Conservation (phyloP, 2,329 filamentous ascomycete species). For the Lithohypha guttulata region DNA sequence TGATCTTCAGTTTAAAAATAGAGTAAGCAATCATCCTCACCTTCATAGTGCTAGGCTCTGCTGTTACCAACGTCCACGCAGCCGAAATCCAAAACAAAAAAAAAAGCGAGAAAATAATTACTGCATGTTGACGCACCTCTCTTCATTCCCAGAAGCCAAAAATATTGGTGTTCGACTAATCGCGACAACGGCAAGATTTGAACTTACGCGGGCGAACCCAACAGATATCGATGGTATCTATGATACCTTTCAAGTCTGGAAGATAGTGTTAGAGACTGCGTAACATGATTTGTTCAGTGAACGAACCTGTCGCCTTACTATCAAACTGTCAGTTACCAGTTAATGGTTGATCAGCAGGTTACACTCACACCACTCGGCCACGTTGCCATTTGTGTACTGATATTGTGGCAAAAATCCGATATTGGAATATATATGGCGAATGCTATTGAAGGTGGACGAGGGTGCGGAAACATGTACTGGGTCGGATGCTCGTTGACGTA, state of each 20-base stretch:
- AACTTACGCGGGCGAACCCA: constrained; percentile 10
- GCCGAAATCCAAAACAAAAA: neutral
- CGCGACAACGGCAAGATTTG: constrained; percentile 9
- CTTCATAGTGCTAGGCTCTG: too few relatives aligned
- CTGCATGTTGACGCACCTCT: neutral
- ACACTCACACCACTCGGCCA: constrained; percentile 6
- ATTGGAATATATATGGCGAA: neutral
- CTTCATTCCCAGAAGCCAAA: neutral
- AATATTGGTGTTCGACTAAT: neutral
- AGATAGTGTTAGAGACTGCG: too few relatives aligned
- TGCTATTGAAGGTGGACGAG: too few relatives aligned
- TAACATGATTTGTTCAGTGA: too few relatives aligned
- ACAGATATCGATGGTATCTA: constrained; percentile 1
- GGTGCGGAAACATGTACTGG: too few relatives aligned
- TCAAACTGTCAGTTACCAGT: too few relatives aligned
- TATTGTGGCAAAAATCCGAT: neutral
- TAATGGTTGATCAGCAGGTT: neutral
- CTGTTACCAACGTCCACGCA: too few relatives aligned
- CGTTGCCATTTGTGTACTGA: neutral
- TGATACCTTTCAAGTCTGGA: constrained; percentile 5
- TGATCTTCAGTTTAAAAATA: too few relatives aligned
- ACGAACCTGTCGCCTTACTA: too few relatives aligned
- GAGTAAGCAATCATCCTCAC: too few relatives aligned
- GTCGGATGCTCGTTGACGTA: too few relatives aligned
- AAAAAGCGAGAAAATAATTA: neutral